Conservation (phyloP, 1,284 basidiomycete species). For the Sporisorium scitamineum region DNA sequence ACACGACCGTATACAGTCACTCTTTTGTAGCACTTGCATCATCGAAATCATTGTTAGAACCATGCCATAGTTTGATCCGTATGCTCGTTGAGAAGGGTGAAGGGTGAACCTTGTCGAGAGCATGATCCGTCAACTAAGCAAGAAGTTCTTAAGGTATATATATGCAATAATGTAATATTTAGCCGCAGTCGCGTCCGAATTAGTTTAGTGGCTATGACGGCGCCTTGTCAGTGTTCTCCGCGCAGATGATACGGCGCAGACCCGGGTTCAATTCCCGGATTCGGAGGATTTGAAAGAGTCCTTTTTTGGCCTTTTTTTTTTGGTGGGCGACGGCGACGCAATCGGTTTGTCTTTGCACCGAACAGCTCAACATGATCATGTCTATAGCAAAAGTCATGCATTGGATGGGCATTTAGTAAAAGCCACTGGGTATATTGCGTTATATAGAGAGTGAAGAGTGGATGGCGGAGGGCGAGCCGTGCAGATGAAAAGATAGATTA, state of each 20-base stretch:
- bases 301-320: slow-evolving; percentile 12
- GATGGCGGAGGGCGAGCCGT: neutral
- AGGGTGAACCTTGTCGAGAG: too few relatives aligned
- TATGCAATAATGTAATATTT: fast-evolving
- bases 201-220: slow-evolving; percentile 64
- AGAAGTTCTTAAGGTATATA: neutral
- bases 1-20: too few relatives aligned
- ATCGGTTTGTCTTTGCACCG: too few relatives aligned
- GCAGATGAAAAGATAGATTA: neutral
- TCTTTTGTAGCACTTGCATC: neutral
- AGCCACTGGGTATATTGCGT: slow-evolving; percentile 20
- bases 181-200: slow-evolving; percentile 38
- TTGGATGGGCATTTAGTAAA: neutral
- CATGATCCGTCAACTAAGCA: too few relatives aligned
- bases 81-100: too few relatives aligned
- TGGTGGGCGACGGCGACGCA: too few relatives aligned
- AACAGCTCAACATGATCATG: too few relatives aligned
- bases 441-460: neutral
- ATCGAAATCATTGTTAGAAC: neutral
- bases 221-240: slow-evolving; percentile 54
- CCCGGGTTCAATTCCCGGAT: slow-evolving; percentile 62
- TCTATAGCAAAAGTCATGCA: too few relatives aligned
- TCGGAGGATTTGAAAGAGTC: slow-evolving; percentile 28
- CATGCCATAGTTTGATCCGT: neutral
- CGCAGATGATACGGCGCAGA: slow-evolving; percentile 47